A percentile compares a stretch with the other conserved stretches of the same genome.
These are phyloP conservation scores for Echinosphaeria canescens DNA, from an alignment of 2,329 filamentous ascomycete genomes.

Conservation along the genomic window DNA sequence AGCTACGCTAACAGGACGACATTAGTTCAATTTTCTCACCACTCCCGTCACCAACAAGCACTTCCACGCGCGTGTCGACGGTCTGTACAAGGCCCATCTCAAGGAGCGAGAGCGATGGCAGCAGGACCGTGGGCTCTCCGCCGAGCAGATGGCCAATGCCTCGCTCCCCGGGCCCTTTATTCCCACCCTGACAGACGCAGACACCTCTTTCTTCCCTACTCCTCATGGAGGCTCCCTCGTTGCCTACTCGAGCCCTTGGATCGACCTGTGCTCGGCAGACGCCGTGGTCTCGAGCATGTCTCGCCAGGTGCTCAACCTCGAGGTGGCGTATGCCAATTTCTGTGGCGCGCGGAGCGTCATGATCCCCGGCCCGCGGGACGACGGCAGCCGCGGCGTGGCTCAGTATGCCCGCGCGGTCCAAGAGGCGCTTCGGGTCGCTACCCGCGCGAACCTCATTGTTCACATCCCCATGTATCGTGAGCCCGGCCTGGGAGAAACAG, in stretches of 20 bases:
- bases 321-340: slow-evolving; percentile 89
- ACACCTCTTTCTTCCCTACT: slow-evolving; percentile 52
- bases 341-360: slow-evolving; percentile 74
- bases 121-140: slow-evolving; percentile 9
- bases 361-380: slow-evolving; percentile 50
- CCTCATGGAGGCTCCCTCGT: slow-evolving; percentile 52
- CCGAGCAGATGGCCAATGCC: slow-evolving; percentile 18
- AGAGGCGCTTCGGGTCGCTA: slow-evolving; percentile 54
- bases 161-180: slow-evolving; percentile 33
- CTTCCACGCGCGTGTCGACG: slow-evolving; percentile 48
- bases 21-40: slow-evolving; percentile 65
- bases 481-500: slow-evolving; percentile 30
- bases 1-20: no score
- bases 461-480: slow-evolving; percentile 70
- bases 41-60: slow-evolving; percentile 55
- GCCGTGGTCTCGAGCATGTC: slow-evolving; percentile 72
- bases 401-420: slow-evolving; percentile 73
- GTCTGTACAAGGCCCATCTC: slow-evolving; percentile 34
- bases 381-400: slow-evolving; percentile 27
- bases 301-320: slow-evolving; percentile 72
- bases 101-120: slow-evolving; percentile 13
- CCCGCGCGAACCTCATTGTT: slow-evolving; percentile 60
- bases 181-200: slow-evolving; percentile 53
- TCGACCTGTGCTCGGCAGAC: slow-evolving; percentile 68
- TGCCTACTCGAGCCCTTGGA: slow-evolving; percentile 74